Conservation (phyloP, 1,139 yeast genomes). For the Saccharomyces hybrid region DNA sequence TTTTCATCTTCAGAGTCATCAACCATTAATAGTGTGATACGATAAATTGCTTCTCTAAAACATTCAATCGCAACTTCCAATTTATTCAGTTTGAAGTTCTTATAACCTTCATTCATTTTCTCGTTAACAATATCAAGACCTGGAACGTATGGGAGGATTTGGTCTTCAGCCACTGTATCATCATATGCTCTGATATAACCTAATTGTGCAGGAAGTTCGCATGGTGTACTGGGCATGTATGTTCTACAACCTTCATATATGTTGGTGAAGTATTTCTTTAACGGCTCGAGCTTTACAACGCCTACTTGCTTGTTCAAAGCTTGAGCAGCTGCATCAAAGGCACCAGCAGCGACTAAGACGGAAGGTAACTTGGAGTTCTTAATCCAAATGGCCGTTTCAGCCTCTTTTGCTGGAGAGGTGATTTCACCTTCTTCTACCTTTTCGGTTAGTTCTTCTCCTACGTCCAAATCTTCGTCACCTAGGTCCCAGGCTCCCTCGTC, state of each 20-base stretch:
- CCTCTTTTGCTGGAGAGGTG: slow-evolving; percentile 30
- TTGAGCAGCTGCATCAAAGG: slow-evolving; percentile 92
- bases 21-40: slow-evolving; percentile 66
- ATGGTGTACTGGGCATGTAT: slow-evolving; percentile 65
- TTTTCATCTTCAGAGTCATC: slow-evolving; percentile 65
- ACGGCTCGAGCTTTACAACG: slow-evolving; percentile 76
- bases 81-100: slow-evolving; percentile 73
- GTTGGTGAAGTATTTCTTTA: slow-evolving; percentile 73
- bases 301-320: slow-evolving; percentile 86
- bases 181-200: slow-evolving; percentile 61
- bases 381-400: slow-evolving; percentile 76
- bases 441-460: slow-evolving; percentile 54
- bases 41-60: slow-evolving; percentile 75
- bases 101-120: slow-evolving; percentile 68
- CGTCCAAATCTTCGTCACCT: slow-evolving; percentile 57
- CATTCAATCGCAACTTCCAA: slow-evolving; percentile 69
- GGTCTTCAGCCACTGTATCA: slow-evolving; percentile 48
- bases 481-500: slow-evolving; percentile 55
- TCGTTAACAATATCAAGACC: slow-evolving; percentile 66
- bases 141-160: slow-evolving; percentile 60
- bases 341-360: slow-evolving; percentile 91
- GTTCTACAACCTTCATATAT: slow-evolving; percentile 75
- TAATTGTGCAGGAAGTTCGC: slow-evolving; percentile 60
- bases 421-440: slow-evolving; percentile 42
- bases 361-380: slow-evolving; percentile 89